phyloP scores from a whole-genome alignment of 2,329 filamentous ascomycete species.

The Venturia aucupariae region DNA sequence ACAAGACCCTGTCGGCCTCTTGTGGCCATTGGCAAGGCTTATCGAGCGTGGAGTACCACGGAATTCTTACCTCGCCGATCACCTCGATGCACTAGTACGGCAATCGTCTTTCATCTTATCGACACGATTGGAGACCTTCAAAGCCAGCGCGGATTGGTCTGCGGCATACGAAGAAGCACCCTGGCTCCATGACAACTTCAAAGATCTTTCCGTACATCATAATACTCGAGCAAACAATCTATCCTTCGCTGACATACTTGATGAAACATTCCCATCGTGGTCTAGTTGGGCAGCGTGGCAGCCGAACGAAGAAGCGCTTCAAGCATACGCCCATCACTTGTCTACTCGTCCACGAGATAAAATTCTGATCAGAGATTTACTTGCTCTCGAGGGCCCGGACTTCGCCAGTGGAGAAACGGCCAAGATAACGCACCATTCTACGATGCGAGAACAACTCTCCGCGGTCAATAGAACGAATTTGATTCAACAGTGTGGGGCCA shows the following conservation, averaged over 20 bases:
- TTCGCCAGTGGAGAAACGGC: slow-evolving; percentile 10
- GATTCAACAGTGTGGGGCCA: not conserved
- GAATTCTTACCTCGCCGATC: slow-evolving; percentile 16
- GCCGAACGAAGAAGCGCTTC: slow-evolving; percentile 20
- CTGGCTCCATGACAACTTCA: not conserved
- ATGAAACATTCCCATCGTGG: slow-evolving; percentile 23
- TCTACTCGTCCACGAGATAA: not conserved
- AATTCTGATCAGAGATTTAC: slow-evolving; percentile 20
- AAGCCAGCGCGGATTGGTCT: slow-evolving; percentile 22
- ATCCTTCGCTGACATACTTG: slow-evolving; percentile 18
- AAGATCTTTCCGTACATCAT: slow-evolving; percentile 11
- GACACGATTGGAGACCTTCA: slow-evolving; percentile 22
- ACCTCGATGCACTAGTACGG: slow-evolving; percentile 20
- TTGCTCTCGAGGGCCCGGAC: slow-evolving; percentile 26
- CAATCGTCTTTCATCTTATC: slow-evolving; percentile 21
- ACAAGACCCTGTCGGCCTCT: slow-evolving; percentile 20
- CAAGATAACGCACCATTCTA: not conserved
- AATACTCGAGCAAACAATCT: not conserved
- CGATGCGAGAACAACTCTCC: slow-evolving; percentile 1
- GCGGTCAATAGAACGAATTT: not conserved
- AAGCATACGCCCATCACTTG: slow-evolving; percentile 15
- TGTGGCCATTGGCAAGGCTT: slow-evolving; percentile 17
- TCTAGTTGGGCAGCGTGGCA: slow-evolving; percentile 25
- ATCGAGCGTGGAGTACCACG: slow-evolving; percentile 16
- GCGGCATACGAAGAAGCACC: slow-evolving; percentile 21